These are phyloP conservation scores for Neospora caninum DNA, from an alignment of 169 alveolate genomes.

Conservation along the genomic window DNA sequence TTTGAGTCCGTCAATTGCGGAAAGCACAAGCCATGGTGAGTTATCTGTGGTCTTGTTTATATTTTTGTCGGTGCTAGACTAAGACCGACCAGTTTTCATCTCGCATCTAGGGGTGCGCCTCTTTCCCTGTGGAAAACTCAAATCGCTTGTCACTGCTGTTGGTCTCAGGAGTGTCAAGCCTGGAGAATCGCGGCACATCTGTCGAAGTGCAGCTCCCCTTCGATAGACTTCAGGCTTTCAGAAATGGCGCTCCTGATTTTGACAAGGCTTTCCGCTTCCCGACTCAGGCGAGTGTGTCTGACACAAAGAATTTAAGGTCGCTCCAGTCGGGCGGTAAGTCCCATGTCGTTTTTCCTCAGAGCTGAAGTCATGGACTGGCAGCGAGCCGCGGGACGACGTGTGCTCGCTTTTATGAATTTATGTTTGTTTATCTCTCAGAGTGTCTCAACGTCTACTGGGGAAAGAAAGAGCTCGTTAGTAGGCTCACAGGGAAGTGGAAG, in stretches of 20 bases:
- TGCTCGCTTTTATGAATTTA: neutral
- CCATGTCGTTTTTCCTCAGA: neutral
- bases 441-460: conserved; percentile 50
- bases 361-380: neutral
- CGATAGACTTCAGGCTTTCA: neutral
- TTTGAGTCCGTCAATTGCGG: neutral
- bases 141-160: no score
- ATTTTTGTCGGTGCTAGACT: no score
- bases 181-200: neutral
- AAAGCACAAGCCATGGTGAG: neutral
- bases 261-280: neutral
- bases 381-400: neutral
- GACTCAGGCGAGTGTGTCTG: neutral
- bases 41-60: no score
- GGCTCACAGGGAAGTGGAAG: neutral
- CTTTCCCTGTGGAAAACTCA: no score
- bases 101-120: no score
- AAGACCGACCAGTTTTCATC: no score
- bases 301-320: neutral
- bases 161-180: neutral
- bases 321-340: conserved; percentile 43
- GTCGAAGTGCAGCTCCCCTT: neutral
- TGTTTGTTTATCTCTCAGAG: neutral
- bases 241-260: neutral
- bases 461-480: conserved; percentile 9